Percentiles rank a stretch among this genome's conserved stretches.
Evolutionary conservation across 768 basidiomycete species (phyloP).

Genomic region (Rhodotorula diobovata): DNA sequence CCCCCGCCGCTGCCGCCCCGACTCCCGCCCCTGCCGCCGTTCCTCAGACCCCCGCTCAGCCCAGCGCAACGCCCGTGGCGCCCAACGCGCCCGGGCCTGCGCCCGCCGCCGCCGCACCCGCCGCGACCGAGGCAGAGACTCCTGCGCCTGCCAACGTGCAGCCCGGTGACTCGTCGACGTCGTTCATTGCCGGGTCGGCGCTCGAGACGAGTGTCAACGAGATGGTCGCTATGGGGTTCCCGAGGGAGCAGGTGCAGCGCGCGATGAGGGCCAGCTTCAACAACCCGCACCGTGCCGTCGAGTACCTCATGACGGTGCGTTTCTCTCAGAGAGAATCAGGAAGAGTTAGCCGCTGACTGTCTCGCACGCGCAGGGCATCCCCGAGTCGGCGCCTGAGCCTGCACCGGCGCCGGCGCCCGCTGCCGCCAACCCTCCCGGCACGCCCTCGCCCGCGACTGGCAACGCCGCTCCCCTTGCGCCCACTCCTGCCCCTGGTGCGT

Average conservation of each 20-base stretch:
- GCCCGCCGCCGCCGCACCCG: constrained; percentile 45
- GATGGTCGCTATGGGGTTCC: constrained; percentile 94
- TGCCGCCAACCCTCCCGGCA: constrained; percentile 27
- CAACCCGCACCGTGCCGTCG: constrained; percentile 96
- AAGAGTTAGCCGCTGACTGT: background rate
- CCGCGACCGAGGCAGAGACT: constrained; percentile 42
- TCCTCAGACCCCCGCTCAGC: constrained; percentile 45
- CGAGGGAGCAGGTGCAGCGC: constrained; percentile 71
- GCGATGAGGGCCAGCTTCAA: constrained; percentile 92
- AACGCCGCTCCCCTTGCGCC: constrained; percentile 49
- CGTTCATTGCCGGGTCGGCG: constrained; percentile 70
- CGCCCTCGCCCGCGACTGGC: constrained; percentile 44
- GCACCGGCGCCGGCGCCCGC: constrained; percentile 50
- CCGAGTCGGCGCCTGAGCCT: constrained; percentile 54
- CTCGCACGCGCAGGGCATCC: constrained; percentile 63
- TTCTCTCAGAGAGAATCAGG: constrained; percentile 6
- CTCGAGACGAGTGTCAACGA: constrained; percentile 72
- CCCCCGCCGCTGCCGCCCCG: constrained; percentile 13
- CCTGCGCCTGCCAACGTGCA: constrained; percentile 46
- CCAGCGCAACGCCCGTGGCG: constrained; percentile 45
- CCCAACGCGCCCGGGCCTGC: constrained; percentile 44
- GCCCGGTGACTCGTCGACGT: constrained; percentile 53
- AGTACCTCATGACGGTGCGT: constrained; percentile 78
- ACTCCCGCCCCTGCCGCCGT: constrained; percentile 39
- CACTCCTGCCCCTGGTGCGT: constrained; percentile 47